Evolutionary conservation across 352 stramenopile genomes (phyloP).

Genomic region (Phytophthora europaea): DNA sequence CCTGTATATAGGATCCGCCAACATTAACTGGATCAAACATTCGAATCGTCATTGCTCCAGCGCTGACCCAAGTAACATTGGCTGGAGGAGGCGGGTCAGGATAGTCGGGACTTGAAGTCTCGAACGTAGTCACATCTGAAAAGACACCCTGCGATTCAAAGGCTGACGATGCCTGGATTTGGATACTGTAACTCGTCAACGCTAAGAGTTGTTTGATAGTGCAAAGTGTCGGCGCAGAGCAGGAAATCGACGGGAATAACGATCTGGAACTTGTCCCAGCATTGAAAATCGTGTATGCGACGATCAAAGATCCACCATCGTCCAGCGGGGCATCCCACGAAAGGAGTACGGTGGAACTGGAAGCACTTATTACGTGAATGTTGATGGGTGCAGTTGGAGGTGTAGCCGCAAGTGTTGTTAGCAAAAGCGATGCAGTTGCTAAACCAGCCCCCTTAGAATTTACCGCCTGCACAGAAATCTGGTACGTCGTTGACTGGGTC

Average conservation of each 20-base stretch:
- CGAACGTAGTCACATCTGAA: slow-evolving; percentile 30
- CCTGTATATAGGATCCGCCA: slow-evolving; percentile 52
- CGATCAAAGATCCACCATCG: slow-evolving; percentile 51
- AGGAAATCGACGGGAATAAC: slow-evolving; percentile 40
- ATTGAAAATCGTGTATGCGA: slow-evolving; percentile 64
- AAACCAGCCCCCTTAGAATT: slow-evolving; percentile 45
- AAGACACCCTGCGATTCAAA: slow-evolving; percentile 42
- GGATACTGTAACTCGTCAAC: slow-evolving; percentile 53
- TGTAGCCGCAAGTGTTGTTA: slow-evolving; percentile 39
- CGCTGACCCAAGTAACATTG: slow-evolving; percentile 44
- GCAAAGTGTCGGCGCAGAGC: slow-evolving; percentile 45
- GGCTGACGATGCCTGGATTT: slow-evolving; percentile 44
- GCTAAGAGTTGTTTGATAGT: slow-evolving; percentile 49
- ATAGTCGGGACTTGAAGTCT: slow-evolving; percentile 50
- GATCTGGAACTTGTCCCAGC: background rate
- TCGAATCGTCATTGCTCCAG: slow-evolving; percentile 60
- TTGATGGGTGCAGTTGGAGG: slow-evolving; percentile 40
- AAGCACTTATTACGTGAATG: slow-evolving; percentile 40
- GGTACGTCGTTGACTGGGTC: slow-evolving; percentile 58
- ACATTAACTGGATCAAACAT: slow-evolving; percentile 66
- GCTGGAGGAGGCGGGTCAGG: slow-evolving; percentile 50
- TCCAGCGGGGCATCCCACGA: slow-evolving; percentile 62
- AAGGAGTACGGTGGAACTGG: slow-evolving; percentile 54
- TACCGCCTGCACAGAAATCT: slow-evolving; percentile 40
- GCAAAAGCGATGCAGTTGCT: slow-evolving; percentile 29